Base-by-base conservation (phyloP, 2,329 filamentous ascomycete genomes). In the Trichoderma hamatum region DNA sequence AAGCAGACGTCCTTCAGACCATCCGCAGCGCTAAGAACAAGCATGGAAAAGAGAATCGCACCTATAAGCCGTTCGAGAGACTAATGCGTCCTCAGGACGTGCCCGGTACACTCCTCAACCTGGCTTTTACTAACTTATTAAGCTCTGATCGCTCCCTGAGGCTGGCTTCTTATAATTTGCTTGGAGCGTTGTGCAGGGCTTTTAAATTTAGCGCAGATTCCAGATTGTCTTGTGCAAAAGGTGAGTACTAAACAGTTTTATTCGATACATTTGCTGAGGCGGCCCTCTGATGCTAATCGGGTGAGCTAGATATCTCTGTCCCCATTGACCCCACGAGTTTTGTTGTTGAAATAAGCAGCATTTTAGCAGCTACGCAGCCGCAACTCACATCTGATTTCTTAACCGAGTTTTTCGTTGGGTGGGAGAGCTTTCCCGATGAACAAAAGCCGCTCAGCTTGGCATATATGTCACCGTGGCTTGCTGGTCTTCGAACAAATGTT, bases 321-420 rank as follows among this genome's bases (percentile, higher is more conserved):
- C 89, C 89, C 0, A 76, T 87, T 49, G 88, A 90, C 70, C 85
- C 89, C 2, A 87, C 87, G 3, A 82, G 84, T 28, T 90, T 91
- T 75, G 88, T 92, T 52, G 81, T 91, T 73, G 84, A 85, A 58
- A 89, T 91, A 58, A 91, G 89, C 79, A 85, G 85, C 73, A 85
- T 88, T 70, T 80, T 92, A 19, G 89, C 89, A 10, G 78, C 81
- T 34, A 84, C 88, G 24, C 89, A 92, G 74, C 88, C 89, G 26
- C 89, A 90, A 72, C 82, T 92, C 9, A 91, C 89, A 0, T 85
- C 84, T 9, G 89, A 92, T 74, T 92, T 92, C 73, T 75, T 92
- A 49, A 90, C 89, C n/a, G 89, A 91, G 73, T 92, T 92, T 75
- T 91, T 92, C 69, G 88, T 90, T 28, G 88, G 89, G 21, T 92